These are phyloP conservation scores for Clarireedia homoeocarpa DNA, from an alignment of 2,329 filamentous ascomycete species.

Conservation along the genomic window DNA sequence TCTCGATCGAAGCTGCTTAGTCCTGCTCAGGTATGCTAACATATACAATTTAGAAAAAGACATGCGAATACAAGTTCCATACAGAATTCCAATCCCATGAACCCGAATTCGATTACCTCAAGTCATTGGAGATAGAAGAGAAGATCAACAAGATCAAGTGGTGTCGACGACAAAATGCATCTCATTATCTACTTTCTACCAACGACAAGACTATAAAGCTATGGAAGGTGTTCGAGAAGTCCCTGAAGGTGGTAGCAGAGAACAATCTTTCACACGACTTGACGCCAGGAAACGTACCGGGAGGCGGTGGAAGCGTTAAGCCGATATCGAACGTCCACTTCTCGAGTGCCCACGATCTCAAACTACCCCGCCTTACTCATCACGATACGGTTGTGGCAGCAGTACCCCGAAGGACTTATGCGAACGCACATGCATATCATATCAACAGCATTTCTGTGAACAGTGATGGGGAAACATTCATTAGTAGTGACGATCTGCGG, in stretches of 20 bases:
- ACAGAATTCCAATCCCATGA: constrained; percentile 99
- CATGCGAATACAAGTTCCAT: constrained; percentile 99
- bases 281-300: constrained; percentile 62
- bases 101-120: constrained; percentile 98
- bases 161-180: constrained; percentile 96
- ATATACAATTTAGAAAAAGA: constrained; percentile 72
- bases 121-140: constrained; percentile 98
- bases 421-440: constrained; percentile 97
- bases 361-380: constrained; percentile 91
- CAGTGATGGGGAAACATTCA: constrained; percentile 98
- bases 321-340: constrained; percentile 67
- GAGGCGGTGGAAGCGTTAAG: constrained; percentile 71
- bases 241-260: constrained; percentile 95
- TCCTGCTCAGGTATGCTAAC: constrained; percentile 28
- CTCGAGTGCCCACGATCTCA: constrained; percentile 73
- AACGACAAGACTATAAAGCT: constrained; percentile 99
- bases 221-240: constrained; percentile 99
- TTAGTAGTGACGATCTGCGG: constrained; percentile 93
- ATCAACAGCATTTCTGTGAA: constrained; percentile 99
- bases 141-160: constrained; percentile 99
- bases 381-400: constrained; percentile 98
- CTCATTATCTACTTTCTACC: constrained; percentile 94
- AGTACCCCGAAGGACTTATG: constrained; percentile 90
- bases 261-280: constrained; percentile 96
- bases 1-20: background rate